Base-by-base conservation (phyloP, 805 yeast species). In the Hemisphaericaspora nanyangensis region DNA sequence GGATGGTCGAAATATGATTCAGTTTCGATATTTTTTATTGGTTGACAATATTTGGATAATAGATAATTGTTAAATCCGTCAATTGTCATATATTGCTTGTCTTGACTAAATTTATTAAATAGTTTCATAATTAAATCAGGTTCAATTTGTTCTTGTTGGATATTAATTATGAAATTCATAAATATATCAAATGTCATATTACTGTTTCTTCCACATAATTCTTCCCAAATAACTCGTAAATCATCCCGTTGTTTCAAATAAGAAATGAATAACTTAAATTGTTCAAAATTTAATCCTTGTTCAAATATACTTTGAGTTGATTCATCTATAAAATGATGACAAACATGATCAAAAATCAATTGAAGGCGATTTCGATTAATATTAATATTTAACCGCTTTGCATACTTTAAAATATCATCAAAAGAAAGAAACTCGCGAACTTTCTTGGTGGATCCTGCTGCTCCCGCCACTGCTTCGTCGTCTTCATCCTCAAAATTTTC, bases 241-340 rank as follows among this genome's bases (percentile, higher is more conserved):
- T 90, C 98, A 6, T 68, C 63, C 40, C 97, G 70, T 29, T 61
- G 61, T 49, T 87, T 84, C 32, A 91, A 61, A 3, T 76, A 59
- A 31, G 76, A 71, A 2, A 91, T 95, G 60, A 90, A 88, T 16
- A 58, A 55, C 54, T 85, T 83, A 59, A 91, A 91, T 47, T 86
- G 88, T 2, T 70, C 71, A 51, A 88, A 89, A 45, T 76, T 74
- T 17, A 91, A 61, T 19, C 71, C 71, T 17, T 46, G 37, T 17
- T 42, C 45, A 13, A n/a, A 31, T 4, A 33, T 18, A 13, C 73
- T 71, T 6, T 56, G 46, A 33, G 69, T 74, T 0, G 51, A 52
- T 49, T 80, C 88, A 12, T 22, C 11, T 24, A 5, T 19, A n/a
- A n/a, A n/a, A 7, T 24, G 19, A 5, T 17, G 17, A 2, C 45